Base-by-base conservation (phyloP, 2,329 filamentous ascomycete species). In the Pestalotiopsis sp. region DNA sequence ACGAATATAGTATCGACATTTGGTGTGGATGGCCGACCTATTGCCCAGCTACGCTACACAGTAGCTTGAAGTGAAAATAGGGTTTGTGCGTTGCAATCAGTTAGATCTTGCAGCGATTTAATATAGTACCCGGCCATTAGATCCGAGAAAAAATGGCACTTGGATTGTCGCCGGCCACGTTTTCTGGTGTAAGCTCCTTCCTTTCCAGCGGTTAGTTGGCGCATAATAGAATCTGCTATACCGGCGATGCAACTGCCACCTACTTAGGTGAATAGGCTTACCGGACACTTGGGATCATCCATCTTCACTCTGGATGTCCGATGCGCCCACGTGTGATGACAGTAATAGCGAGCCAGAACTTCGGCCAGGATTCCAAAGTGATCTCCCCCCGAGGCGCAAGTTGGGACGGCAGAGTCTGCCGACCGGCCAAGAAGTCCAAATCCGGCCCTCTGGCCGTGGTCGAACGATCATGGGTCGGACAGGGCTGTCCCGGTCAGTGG, bases 391-490 rank as follows among this genome's bases (percentile, higher is more conserved):
- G n/a, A 59, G 59, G 59, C 12, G 38, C n/a, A 62, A 40, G 27
- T 14, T 20, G 25, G 59, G 57, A 25, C 57, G 57, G 57, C 27
- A 40, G 57, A n/a, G 27, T 40, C 36, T 62, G n/a, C 36, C 59
- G 59, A 36, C 59, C 56, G 20, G 45, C 45, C 14, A 17, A n/a
- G 45, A 52, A 52, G 45, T 59, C 56, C 56, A 20, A 61, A 36
- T 36, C 31, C n/a, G 25, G 25, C 13, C 27, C 59, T 31, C 36
- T 49, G 13, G 40, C 61, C 61, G 61, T 31, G 20, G 38, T 45
- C 57, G 61, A 64, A 61, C n/a, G 61, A 31, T 45, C 61, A 64
- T 64, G 61, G 61, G 40, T 64, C 20, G 36, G 61, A 25, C 40
- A 49, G 40, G 61, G 61, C 40, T 14, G 40, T 41, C 40, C 61